phyloP scores from a whole-genome alignment of 306 rosid species.

The Comarum palustre region DNA sequence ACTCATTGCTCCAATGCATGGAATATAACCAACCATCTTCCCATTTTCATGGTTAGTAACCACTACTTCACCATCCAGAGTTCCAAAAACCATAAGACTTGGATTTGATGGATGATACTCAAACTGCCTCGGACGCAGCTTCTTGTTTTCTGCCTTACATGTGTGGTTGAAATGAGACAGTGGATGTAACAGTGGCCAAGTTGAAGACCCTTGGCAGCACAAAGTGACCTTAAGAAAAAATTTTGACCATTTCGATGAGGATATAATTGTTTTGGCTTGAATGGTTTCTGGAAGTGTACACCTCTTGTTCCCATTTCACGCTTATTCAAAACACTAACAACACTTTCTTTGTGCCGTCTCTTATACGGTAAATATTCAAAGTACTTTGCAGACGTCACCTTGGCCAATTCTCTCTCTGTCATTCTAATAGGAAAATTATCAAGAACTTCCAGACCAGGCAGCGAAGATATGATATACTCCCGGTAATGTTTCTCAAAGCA shows the following conservation, averaged over 20 bases:
- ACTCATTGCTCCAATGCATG: constrained; percentile 63
- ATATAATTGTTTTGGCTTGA: constrained; percentile 24
- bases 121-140: constrained; percentile 71
- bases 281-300: constrained; percentile 26
- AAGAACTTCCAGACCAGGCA: constrained; percentile 53
- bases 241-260: constrained; percentile 45
- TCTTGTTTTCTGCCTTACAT: constrained; percentile 40
- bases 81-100: constrained; percentile 72
- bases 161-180: constrained; percentile 30
- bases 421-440: constrained; percentile 54
- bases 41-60: constrained; percentile 68
- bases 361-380: constrained; percentile 67
- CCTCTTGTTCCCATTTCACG: constrained; percentile 62
- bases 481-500: constrained; percentile 70
- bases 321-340: constrained; percentile 52
- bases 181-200: constrained; percentile 63
- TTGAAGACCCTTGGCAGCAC: constrained; percentile 74
- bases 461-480: constrained; percentile 63
- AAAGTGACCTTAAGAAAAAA: constrained; percentile 64
- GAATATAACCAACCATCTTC: constrained; percentile 54
- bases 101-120: constrained; percentile 77
- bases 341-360: constrained; percentile 56
- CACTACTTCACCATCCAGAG: constrained; percentile 71
- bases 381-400: constrained; percentile 37
- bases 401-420: constrained; percentile 56